Evolutionary conservation across 495 filamentous ascomycete genomes (phyloP).

Genomic region (Trichocladium antarcticum): DNA sequence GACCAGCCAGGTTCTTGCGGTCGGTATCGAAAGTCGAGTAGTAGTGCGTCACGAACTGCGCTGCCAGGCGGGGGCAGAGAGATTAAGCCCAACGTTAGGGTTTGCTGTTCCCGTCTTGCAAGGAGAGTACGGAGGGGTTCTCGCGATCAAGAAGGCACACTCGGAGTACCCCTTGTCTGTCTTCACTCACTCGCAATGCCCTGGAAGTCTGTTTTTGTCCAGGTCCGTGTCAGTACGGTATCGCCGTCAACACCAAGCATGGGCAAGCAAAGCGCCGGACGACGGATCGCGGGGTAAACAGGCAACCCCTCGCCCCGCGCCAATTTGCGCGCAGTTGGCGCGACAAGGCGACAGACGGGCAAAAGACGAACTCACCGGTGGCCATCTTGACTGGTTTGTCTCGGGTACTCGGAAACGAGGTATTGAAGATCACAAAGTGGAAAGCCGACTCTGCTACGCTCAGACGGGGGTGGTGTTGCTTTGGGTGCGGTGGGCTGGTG

Average conservation of each 20-base stretch:
- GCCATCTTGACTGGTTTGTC: slow-evolving; percentile 3
- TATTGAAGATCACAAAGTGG: no score
- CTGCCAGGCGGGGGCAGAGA: slow-evolving; percentile 33
- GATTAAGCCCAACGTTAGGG: slow-evolving; percentile 5
- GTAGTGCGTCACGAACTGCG: slow-evolving; percentile 78
- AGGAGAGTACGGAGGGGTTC: neutral
- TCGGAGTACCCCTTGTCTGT: neutral
- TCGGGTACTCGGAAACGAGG: no score
- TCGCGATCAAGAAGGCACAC: neutral
- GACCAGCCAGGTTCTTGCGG: slow-evolving; percentile 47
- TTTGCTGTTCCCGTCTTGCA: neutral
- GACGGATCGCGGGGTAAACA: slow-evolving; percentile 11
- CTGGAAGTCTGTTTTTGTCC: slow-evolving; percentile 12
- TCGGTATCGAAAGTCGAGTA: slow-evolving; percentile 71
- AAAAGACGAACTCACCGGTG: neutral
- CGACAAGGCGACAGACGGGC: neutral
- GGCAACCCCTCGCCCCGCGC: slow-evolving; percentile 1
- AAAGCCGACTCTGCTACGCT: neutral
- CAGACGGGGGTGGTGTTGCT: neutral
- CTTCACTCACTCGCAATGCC: slow-evolving; percentile 22
- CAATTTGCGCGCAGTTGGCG: neutral
- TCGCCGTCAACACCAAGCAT: neutral
- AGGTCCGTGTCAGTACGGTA: neutral
- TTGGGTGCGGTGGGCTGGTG: neutral
- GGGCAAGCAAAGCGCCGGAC: neutral